phyloP scores from a whole-genome alignment of 1,284 basidiomycete genomes.

The Caloboletus firmus region DNA sequence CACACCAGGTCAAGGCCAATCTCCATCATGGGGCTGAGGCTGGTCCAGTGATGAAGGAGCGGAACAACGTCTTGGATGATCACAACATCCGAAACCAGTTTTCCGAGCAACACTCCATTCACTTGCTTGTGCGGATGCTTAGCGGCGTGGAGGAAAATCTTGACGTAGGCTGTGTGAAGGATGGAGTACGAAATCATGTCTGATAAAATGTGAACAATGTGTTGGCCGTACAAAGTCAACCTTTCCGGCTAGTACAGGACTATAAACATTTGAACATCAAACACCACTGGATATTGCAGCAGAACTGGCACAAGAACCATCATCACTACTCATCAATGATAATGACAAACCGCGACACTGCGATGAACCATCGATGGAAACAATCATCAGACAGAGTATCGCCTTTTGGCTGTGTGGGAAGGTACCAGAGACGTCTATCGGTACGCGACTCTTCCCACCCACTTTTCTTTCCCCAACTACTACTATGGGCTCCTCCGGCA shows the following conservation, averaged over 20 bases:
- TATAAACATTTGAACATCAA: too few relatives aligned
- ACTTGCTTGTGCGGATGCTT: conserved; percentile 70
- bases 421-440: background rate
- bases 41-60: conserved; percentile 79
- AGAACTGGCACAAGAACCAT: too few relatives aligned
- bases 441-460: background rate
- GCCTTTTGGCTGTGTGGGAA: background rate
- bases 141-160: conserved; percentile 69
- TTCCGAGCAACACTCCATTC: conserved; percentile 67
- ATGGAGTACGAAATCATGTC: conserved; percentile 49
- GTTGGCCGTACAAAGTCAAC: too few relatives aligned
- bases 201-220: background rate
- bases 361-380: too few relatives aligned
- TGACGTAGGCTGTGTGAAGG: conserved; percentile 58
- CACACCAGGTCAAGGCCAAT: conserved; percentile 71
- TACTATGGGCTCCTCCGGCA: conserved; percentile 14
- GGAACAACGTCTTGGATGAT: conserved; percentile 64
- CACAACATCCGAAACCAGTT: conserved; percentile 38
- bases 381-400: too few relatives aligned
- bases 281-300: too few relatives aligned
- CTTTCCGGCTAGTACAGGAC: too few relatives aligned
- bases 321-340: too few relatives aligned
- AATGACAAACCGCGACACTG: too few relatives aligned
- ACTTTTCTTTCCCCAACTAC: background rate
- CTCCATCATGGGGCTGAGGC: conserved; percentile 76